phyloP scores from a whole-genome alignment of 2,329 filamentous ascomycete genomes.

The Ustilaginoidea virens region DNA sequence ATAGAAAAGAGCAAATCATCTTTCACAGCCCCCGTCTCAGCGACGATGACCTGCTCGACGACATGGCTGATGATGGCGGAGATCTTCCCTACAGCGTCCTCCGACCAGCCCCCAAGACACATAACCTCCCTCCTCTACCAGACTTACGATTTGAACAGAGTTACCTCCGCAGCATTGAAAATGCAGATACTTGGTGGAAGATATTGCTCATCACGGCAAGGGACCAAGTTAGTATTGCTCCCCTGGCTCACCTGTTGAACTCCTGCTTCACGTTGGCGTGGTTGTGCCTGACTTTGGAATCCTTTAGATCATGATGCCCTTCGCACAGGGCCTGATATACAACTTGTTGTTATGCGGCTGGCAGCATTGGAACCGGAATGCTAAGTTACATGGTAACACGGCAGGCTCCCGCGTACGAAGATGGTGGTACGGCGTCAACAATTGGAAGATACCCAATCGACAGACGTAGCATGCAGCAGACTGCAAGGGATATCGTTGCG shows the following conservation, averaged over 20 bases:
- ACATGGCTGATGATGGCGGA: constrained; percentile 38
- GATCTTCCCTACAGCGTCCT: constrained; percentile 56
- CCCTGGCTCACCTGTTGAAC: background rate
- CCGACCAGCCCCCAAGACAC: constrained; percentile 30
- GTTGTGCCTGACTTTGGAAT: constrained; percentile 3
- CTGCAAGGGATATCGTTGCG: no score
- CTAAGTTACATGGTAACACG: constrained; percentile 60
- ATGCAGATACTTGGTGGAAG: constrained; percentile 64
- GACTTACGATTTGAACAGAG: constrained; percentile 96
- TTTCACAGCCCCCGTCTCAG: constrained; percentile 9
- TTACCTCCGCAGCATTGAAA: constrained; percentile 78
- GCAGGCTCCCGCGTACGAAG: constrained; percentile 63
- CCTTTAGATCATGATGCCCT: constrained; percentile 61
- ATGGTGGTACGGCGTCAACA: constrained; percentile 94
- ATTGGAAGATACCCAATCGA: constrained; percentile 62
- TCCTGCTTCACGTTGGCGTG: background rate
- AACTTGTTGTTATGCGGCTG: constrained; percentile 74
- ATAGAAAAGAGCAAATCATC: constrained; percentile 27
- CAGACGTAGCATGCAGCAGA: constrained; percentile 6
- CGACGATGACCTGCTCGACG: constrained; percentile 17
- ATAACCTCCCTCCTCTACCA: constrained; percentile 49
- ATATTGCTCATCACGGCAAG: constrained; percentile 72
- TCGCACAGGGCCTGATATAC: constrained; percentile 81
- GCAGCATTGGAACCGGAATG: constrained; percentile 75
- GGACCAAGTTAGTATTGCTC: constrained; percentile 55